Percentiles rank a stretch among this genome's conserved stretches.
Conservation (phyloP, 441 rosid genomes). For the Pelargonium fulgidum region DNA sequence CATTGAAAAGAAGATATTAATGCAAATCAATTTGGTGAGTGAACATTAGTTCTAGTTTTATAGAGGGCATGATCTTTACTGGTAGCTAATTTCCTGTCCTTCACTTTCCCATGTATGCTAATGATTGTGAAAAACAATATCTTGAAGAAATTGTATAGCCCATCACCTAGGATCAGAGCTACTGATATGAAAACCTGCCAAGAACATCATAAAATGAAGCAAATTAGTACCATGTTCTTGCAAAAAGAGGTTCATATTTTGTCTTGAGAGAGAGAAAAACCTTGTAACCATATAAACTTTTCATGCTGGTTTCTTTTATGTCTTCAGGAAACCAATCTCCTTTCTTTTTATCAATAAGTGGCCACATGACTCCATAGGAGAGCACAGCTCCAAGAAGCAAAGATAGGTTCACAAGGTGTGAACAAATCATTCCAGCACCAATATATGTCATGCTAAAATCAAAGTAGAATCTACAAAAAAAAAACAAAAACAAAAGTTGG, state of each 20-base stretch:
- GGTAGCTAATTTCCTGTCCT: slow-evolving; percentile 30
- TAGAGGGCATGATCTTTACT: slow-evolving; percentile 28
- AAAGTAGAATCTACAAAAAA: slow-evolving; percentile 65
- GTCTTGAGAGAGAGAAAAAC: slow-evolving; percentile 24
- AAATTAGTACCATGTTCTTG: neutral
- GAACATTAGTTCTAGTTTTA: neutral
- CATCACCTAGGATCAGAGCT: slow-evolving; percentile 81
- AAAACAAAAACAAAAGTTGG: neutral
- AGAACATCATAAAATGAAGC: neutral
- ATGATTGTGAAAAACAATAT: slow-evolving; percentile 48
- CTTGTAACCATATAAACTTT: slow-evolving; percentile 83
- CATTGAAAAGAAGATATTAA: slow-evolving; percentile 16
- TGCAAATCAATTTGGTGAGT: too few species aligned
- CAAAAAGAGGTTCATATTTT: neutral
- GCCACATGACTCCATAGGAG: slow-evolving; percentile 96
- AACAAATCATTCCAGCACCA: slow-evolving; percentile 93
- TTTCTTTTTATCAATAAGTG: slow-evolving; percentile 50
- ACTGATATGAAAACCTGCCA: slow-evolving; percentile 81
- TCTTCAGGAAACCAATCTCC: slow-evolving; percentile 67
- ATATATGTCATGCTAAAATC: slow-evolving; percentile 82
- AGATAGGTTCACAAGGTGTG: slow-evolving; percentile 84
- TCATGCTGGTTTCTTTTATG: slow-evolving; percentile 57
- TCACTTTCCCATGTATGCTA: slow-evolving; percentile 37
- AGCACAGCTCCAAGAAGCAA: slow-evolving; percentile 76
- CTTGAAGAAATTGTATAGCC: slow-evolving; percentile 88